phyloP scores from a whole-genome alignment of 306 rosid species.

The Citrullus colocynthis region DNA sequence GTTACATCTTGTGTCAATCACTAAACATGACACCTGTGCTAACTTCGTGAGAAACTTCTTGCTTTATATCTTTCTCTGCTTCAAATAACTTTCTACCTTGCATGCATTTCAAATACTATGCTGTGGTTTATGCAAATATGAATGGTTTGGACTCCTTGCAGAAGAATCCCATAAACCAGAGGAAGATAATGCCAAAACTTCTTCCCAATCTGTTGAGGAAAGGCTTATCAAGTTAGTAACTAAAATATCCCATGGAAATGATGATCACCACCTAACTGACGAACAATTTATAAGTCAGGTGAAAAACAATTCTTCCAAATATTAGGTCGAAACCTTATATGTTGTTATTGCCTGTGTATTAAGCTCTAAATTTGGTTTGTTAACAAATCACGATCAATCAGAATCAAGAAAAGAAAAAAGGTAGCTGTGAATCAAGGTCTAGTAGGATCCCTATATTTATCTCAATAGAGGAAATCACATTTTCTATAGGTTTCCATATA shows the following conservation, averaged over 20 bases:
- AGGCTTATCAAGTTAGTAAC: slow-evolving; percentile 26
- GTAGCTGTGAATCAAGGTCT: background rate
- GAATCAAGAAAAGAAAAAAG: background rate
- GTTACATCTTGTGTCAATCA: background rate
- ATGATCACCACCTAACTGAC: slow-evolving; percentile 25
- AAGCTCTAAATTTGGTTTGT: background rate
- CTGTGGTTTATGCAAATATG: background rate
- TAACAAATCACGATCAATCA: background rate
- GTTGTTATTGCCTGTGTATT: background rate
- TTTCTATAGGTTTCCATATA: slow-evolving; percentile 1
- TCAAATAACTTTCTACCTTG: background rate
- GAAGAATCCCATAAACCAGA: slow-evolving; percentile 15
- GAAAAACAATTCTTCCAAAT: slow-evolving; percentile 13
- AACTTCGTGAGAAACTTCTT: background rate
- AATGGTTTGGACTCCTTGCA: slow-evolving; percentile 20
- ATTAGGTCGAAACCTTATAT: background rate
- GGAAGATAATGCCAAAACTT: slow-evolving; percentile 25
- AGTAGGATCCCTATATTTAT: background rate
- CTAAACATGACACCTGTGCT: background rate
- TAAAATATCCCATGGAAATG: slow-evolving; percentile 37
- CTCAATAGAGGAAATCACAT: background rate
- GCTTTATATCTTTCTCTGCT: background rate
- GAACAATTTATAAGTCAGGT: slow-evolving; percentile 37
- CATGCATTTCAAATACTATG: background rate
- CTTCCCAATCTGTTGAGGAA: slow-evolving; percentile 29